Base-by-base conservation (phyloP, 2,329 filamentous ascomycete genomes). In the Exophiala sp. region DNA sequence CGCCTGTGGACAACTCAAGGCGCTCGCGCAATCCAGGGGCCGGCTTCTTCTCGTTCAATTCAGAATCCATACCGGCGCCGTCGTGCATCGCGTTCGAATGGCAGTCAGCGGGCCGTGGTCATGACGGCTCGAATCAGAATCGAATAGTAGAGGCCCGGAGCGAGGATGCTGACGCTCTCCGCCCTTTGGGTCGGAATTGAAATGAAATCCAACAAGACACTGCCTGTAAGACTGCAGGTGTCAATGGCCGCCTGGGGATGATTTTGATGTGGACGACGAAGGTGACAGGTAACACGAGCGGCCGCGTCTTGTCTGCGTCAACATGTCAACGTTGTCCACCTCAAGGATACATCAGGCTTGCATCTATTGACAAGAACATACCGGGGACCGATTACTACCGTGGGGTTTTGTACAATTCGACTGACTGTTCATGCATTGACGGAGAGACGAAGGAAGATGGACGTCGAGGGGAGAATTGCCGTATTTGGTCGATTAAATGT, bases 201-300 rank as follows among this genome's bases (percentile, higher is more conserved):
- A 58, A 58, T 53, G 40, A 38, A 43, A 27, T 37, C 18, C 37
- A 23, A 39, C 40, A 18, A 48, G 43, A 45, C 27, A 43, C 43
- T 42, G 29, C 22, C 27, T 39, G 50, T 50, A 19, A 29, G 43
- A 47, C 47, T 16, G 18, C 48, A 50, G 48, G 38, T 44, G 44
- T 51, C 50, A 52, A 52, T 41, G 43, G 22, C 29, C 34, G 43
- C 43, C 43, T 53, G 54, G 54, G 54, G 54, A 52, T 57, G 54
- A 50, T 52, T 54, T 46, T 43, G 50, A 43, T 43, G 42, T 46
- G 39, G 45, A 11, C 43, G 46, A 37, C n/a, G 21, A 52, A 48
- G 50, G 50, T 54, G 56, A 52, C 56, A 53, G 56, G 53, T 58
- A 32, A 46, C 50, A 57, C 55, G 42, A 50, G 45, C 32, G 19